Base-by-base conservation (phyloP, 495 filamentous ascomycete species). In the Aspergillus leporis region DNA sequence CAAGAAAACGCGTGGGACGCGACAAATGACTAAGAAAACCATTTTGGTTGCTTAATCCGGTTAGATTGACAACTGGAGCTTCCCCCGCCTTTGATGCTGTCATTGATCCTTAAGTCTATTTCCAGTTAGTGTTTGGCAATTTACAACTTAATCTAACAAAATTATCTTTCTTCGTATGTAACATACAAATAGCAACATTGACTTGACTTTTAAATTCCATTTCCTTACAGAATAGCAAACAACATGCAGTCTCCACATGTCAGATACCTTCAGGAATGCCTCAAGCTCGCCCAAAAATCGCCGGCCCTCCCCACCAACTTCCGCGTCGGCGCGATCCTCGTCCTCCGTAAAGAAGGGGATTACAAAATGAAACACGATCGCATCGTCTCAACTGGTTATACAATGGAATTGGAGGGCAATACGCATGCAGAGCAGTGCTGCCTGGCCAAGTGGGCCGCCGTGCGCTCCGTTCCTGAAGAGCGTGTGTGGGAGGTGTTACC, bases 391-490 rank as follows among this genome's bases (percentile, higher is more conserved):
- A 93, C 90, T 2, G 92, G 93, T 51, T 97, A 93, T 78, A 96
- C 93, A 8, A 83, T 96, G 61, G 93, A 98, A 68, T 85, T 94
- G 12, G 81, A 85, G 0, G 94, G 93, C 14, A 98, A 98, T 80
- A 97, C 92, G 0, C 94, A 98, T 62, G 94, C 94, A 5, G 94
- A 98, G 65, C 92, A 98, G 77, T 91, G 86, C 77, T 93, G 89
- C 68, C 83, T 98, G 51, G 72, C 84, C 40, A 98, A 98, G 71
- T 81, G 88, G 25, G 81, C 86, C n/a, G 62, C 73, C 18, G 63
- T 69, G 6, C 77, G 83, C 56, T 60, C 59, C 14, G 71, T 88
- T 9, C 32, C 78, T 1, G 86, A 89, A 51, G 84, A 84, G 21
- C 62, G 75, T 13, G 76, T 92, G 13, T 72, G 64, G 16, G 70